A percentile compares a stretch with the other conserved stretches of the same genome.
These are phyloP conservation scores for Umbelopsis sp. DNA, from an alignment of 192 early-diverging fungal genomes.

Conservation along the genomic window DNA sequence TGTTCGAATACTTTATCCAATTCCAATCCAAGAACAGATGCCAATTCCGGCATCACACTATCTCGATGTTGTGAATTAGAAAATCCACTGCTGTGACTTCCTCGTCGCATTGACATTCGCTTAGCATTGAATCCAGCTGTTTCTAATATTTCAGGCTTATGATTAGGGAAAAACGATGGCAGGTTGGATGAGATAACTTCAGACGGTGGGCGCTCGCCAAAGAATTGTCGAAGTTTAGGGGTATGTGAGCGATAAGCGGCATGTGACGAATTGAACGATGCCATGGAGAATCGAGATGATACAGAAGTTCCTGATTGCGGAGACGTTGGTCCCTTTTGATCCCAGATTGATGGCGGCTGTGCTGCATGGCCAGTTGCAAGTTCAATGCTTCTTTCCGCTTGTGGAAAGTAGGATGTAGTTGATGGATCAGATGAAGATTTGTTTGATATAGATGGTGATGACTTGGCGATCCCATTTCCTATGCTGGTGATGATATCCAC, in stretches of 20 bases:
- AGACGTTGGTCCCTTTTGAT: background rate
- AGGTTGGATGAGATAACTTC: constrained; percentile 92
- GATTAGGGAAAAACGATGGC: constrained; percentile 88
- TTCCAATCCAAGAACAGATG: constrained; percentile 37
- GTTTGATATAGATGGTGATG: background rate
- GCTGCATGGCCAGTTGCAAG: background rate
- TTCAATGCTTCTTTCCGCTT: background rate
- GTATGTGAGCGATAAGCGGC: constrained; percentile 33
- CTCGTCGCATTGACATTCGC: constrained; percentile 30
- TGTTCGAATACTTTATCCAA: constrained; percentile 37
- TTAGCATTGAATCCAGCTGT: constrained; percentile 42
- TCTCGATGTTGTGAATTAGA: constrained; percentile 18
- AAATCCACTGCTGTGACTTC: constrained; percentile 15
- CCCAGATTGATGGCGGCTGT: background rate
- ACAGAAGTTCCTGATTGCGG: constrained; percentile 1
- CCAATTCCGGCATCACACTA: constrained; percentile 43
- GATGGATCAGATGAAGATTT: background rate
- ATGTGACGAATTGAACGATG: background rate
- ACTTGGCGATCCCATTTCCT: background rate
- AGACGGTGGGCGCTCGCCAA: constrained; percentile 93
- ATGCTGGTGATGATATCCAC: constrained; percentile 29
- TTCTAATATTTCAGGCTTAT: constrained; percentile 38
- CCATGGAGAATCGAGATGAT: constrained; percentile 3
- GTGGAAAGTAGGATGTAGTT: background rate
- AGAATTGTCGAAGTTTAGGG: constrained; percentile 66